Evolutionary conservation across 495 filamentous ascomycete genomes (phyloP).

Genomic region (Bombardia bombarda): DNA sequence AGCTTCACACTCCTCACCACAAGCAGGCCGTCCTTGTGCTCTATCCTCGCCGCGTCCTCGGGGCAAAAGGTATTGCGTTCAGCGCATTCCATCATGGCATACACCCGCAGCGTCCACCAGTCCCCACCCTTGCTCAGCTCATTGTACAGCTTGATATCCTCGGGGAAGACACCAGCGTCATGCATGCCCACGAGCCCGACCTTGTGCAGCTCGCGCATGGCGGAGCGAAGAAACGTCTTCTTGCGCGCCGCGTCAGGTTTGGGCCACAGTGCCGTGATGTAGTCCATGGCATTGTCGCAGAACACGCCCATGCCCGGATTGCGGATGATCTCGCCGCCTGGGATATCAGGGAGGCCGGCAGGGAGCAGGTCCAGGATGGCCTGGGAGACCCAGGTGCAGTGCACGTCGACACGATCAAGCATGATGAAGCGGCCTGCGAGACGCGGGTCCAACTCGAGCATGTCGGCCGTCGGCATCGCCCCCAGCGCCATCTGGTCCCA

Average conservation of each 20-base stretch:
- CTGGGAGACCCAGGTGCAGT: constrained; percentile 56
- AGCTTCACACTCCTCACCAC: constrained; percentile 49
- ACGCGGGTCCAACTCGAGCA: constrained; percentile 41
- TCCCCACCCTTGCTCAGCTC: constrained; percentile 36
- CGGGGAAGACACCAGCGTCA: constrained; percentile 49
- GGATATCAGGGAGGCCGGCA: constrained; percentile 39
- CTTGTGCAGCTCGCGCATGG: constrained; percentile 49
- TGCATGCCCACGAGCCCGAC: constrained; percentile 55
- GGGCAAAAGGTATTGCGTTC: constrained; percentile 54
- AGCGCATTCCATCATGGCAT: constrained; percentile 57
- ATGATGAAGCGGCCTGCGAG: constrained; percentile 52
- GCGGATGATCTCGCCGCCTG: constrained; percentile 50
- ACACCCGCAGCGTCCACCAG: constrained; percentile 48
- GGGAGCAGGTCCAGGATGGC: constrained; percentile 49
- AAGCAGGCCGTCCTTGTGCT: constrained; percentile 34
- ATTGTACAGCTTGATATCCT: constrained; percentile 42
- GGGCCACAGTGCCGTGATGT: constrained; percentile 46
- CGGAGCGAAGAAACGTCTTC: constrained; percentile 39
- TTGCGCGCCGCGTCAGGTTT: constrained; percentile 41
- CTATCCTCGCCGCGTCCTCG: constrained; percentile 29
- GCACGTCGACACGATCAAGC: constrained; percentile 59
- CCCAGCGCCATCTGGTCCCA: constrained; percentile 60
- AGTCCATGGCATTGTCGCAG: constrained; percentile 62
- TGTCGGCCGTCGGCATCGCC: constrained; percentile 50
- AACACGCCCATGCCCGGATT: constrained; percentile 56